A percentile compares a stretch with the other conserved stretches of the same genome.
Conservation (phyloP, 768 basidiomycete genomes). For the Gloeostereum incarnatum region DNA sequence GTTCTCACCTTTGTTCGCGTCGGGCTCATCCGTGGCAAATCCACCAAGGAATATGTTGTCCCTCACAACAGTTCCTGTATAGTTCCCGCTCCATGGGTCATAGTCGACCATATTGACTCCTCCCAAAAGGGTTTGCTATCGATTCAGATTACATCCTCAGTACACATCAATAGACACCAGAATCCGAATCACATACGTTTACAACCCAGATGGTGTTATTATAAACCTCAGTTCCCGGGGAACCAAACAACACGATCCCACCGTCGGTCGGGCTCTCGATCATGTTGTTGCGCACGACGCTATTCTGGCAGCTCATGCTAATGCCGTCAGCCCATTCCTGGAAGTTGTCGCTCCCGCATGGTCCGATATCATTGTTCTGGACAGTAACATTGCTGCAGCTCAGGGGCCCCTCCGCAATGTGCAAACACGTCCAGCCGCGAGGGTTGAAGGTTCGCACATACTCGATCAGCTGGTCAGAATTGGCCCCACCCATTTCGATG, state of each 20-base stretch:
- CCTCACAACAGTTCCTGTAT: conserved; percentile 50
- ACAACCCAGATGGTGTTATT: conserved; percentile 73
- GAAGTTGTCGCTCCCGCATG: conserved; percentile 55
- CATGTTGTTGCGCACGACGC: conserved; percentile 57
- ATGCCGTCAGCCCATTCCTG: conserved; percentile 82
- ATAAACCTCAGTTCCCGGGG: conserved; percentile 62
- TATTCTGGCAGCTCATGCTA: conserved; percentile 59
- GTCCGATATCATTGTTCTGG: conserved; percentile 80
- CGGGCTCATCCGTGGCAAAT: conserved; percentile 41
- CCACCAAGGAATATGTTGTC: conserved; percentile 65
- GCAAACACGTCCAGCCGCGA: conserved; percentile 77
- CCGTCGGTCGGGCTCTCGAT: conserved; percentile 71
- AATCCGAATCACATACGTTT: conserved; percentile 32
- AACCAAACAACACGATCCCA: conserved; percentile 70
- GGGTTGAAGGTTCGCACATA: conserved; percentile 71
- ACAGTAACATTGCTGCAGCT: conserved; percentile 55
- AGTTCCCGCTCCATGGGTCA: conserved; percentile 58
- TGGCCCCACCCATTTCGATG: conserved; percentile 79
- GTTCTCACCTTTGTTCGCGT: conserved; percentile 45
- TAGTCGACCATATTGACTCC: conserved; percentile 78
- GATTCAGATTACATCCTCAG: conserved; percentile 1
- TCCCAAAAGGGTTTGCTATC: conserved; percentile 58
- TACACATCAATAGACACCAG: background rate
- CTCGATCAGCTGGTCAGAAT: conserved; percentile 65
- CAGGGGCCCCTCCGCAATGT: conserved; percentile 60